These are phyloP conservation scores for Sphaerobolus stellatus DNA, from an alignment of 1,284 basidiomycete species.

Conservation along the genomic window DNA sequence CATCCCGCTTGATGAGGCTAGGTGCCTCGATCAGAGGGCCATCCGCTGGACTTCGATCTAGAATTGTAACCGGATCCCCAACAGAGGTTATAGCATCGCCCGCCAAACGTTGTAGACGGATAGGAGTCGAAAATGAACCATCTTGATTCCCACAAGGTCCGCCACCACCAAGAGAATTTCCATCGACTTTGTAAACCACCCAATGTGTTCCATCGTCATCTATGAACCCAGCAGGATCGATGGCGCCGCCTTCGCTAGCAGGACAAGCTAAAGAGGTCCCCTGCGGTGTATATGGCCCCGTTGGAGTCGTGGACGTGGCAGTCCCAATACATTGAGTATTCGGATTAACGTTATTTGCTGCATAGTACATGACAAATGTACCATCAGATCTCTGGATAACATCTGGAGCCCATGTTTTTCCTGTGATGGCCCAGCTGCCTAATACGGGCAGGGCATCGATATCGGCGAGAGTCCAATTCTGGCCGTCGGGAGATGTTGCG, in stretches of 20 bases:
- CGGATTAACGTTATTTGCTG: constrained; percentile 13
- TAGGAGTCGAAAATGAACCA: constrained; percentile 17
- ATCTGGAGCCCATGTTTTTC: constrained; percentile 19
- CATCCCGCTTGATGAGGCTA: constrained; percentile 8
- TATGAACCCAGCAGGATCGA: constrained; percentile 24
- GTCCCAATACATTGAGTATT: constrained; percentile 24
- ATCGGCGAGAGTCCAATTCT: constrained; percentile 3
- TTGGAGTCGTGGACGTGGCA: constrained; percentile 18
- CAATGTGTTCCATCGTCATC: constrained; percentile 19
- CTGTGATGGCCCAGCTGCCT: constrained; percentile 17
- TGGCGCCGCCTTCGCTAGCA: constrained; percentile 21
- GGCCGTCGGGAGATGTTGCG: constrained; percentile 16
- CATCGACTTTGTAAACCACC: constrained; percentile 25
- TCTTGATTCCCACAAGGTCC: constrained; percentile 22
- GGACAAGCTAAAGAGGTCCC: constrained; percentile 20
- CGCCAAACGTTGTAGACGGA: constrained; percentile 22
- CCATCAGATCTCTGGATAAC: constrained; percentile 16
- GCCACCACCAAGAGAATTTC: constrained; percentile 22
- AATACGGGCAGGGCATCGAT: constrained; percentile 20
- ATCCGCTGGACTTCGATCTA: constrained; percentile 18
- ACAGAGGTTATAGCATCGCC: constrained; percentile 17
- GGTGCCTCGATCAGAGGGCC: constrained; percentile 26
- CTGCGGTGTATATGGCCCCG: constrained; percentile 22
- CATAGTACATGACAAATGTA: constrained; percentile 18
- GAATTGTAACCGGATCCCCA: constrained; percentile 19